These are phyloP conservation scores for Boletus sp. DNA, from an alignment of 1,284 basidiomycete species.

Conservation along the genomic window DNA sequence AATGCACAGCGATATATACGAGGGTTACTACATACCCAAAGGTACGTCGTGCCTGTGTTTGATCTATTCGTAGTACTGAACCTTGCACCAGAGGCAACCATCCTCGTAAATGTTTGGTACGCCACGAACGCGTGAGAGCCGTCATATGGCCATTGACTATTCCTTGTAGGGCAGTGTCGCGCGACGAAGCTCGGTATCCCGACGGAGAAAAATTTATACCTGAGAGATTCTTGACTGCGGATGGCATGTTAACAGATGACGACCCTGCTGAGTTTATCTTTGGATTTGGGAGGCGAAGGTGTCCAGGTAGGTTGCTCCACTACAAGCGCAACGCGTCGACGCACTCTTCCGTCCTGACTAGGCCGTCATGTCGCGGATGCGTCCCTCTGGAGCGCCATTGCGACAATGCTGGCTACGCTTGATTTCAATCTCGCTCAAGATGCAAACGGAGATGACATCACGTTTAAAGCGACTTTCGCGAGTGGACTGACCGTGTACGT, in stretches of 20 bases:
- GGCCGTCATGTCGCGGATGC: slow-evolving; percentile 18
- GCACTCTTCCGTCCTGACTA: neutral
- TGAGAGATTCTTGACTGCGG: slow-evolving; percentile 13
- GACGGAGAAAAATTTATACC: slow-evolving; percentile 18
- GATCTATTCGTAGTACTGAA: neutral
- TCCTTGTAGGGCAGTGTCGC: slow-evolving; percentile 20
- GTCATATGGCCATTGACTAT: too few species aligned
- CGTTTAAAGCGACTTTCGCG: slow-evolving; percentile 5
- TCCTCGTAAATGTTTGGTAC: slow-evolving; percentile 14
- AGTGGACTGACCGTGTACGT: slow-evolving; percentile 9
- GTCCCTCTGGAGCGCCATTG: slow-evolving; percentile 20
- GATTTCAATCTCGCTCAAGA: slow-evolving; percentile 14
- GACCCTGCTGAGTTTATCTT: slow-evolving; percentile 14
- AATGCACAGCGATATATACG: neutral
- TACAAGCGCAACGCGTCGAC: too few species aligned
- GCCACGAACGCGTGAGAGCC: too few species aligned
- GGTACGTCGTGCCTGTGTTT: too few species aligned
- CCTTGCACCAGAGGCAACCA: slow-evolving; percentile 1
- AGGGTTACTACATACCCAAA: slow-evolving; percentile 1
- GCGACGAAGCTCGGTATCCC: slow-evolving; percentile 17
- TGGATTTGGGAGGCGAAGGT: slow-evolving; percentile 21
- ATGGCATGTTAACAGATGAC: slow-evolving; percentile 14
- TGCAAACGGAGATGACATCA: slow-evolving; percentile 11
- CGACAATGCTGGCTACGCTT: slow-evolving; percentile 18
- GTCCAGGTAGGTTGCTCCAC: too few species aligned